Evolutionary conservation across 352 stramenopile genomes (phyloP), one percentile per base, ranked within the genome.

Genomic region (Labyrinthula sp.): DNA sequence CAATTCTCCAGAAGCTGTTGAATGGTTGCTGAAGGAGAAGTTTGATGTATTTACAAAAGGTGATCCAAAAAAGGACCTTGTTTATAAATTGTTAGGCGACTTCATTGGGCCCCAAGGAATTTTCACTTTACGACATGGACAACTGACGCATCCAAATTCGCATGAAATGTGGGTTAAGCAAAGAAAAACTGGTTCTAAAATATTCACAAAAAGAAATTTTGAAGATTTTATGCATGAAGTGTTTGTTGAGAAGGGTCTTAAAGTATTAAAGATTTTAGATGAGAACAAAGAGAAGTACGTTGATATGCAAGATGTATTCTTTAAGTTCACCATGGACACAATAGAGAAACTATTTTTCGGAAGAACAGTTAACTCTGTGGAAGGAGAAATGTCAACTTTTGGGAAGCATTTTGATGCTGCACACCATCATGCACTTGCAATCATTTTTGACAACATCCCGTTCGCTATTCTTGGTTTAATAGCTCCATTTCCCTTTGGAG

Each of bases 301-400:
- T 24, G 55, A 66, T 37, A 36, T 67, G 17, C 58, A 66, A 38
- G 48, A 66, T 27, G 39, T 60, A 30, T 64, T 61, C 49, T 67
- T 57, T 37, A 30, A 35, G 12, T 46, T 66, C 15, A 61, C 48
- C 1, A 45, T 66, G 10, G 60, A 66, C 39, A 46, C 57, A 6
- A 58, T 66, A 30, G 25, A 43, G 12, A 50, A 54, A 17, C 50
- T 66, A 28, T 41, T 54, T 14, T 66, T 67, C 41, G 55, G 35
- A 15, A 29, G 60, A 2, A 48, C 63, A 14, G 15, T 65, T 3
- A 22, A 65, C 23, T 52, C 22, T 22, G 33, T 64, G 3, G 20
- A 34, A 8, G 38, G 33, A 6, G 24, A 66, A 20, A 28, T 36
- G 2, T 17, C 56, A 23, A 14, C 29, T n/a, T 66, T 63, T 18